phyloP scores from a whole-genome alignment of 73 alveolate species.

The Urostyla sp. region DNA sequence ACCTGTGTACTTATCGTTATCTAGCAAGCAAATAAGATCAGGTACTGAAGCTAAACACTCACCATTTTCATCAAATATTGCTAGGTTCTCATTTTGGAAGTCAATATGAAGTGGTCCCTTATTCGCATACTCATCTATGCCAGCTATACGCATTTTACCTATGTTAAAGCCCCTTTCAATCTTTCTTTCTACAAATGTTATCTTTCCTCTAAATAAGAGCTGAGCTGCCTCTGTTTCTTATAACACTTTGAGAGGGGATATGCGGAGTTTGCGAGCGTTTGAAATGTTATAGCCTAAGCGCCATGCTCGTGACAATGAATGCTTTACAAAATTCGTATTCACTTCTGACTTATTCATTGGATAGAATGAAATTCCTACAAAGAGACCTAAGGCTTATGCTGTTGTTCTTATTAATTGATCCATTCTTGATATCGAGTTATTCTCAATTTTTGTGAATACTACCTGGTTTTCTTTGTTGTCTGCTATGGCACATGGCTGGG shows the following conservation, averaged over 20 bases:
- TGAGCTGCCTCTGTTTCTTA: not conserved
- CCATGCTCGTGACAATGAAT: slow-evolving; percentile 7
- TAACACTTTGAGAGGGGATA: not conserved
- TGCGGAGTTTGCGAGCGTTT: not conserved
- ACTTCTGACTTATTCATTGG: not conserved
- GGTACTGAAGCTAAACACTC: slow-evolving; percentile 22
- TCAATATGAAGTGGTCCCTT: not conserved
- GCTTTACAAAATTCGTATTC: not conserved
- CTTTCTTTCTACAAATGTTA: not conserved
- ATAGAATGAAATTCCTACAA: slow-evolving; percentile 21
- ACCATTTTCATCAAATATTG: not conserved
- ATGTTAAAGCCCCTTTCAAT: slow-evolving; percentile 9
- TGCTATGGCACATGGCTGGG: not conserved
- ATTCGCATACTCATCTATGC: not conserved
- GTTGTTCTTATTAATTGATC: not conserved
- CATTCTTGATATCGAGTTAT: not conserved
- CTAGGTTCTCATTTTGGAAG: slow-evolving; percentile 37
- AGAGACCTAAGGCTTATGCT: not conserved
- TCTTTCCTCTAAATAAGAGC: slow-evolving; percentile 33
- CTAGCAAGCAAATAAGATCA: slow-evolving; percentile 22
- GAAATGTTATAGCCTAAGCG: slow-evolving; percentile 7
- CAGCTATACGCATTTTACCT: not conserved
- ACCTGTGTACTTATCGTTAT: slow-evolving; percentile 1
- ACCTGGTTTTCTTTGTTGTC: slow-evolving; percentile 20
- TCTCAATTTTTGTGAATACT: not conserved